A percentile compares a stretch with the other conserved stretches of the same genome.
Conservation (phyloP, 139 green algal genomes). For the Zygnema cylindricum region DNA sequence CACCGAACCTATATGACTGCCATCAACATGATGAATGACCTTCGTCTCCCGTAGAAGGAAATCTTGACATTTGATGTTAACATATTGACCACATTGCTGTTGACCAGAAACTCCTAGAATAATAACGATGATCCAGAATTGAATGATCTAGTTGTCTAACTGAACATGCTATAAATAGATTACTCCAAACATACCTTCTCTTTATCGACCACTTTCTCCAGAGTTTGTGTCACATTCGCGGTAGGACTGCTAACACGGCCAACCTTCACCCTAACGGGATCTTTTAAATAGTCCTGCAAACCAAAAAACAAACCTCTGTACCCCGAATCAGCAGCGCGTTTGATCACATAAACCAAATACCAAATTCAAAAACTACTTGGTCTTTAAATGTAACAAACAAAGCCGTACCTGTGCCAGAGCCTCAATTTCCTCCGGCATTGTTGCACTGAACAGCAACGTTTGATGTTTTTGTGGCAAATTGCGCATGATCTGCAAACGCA, state of each 20-base stretch:
- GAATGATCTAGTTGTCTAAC: not conserved
- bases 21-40: no score
- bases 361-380: no score
- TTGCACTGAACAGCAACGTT: conserved; percentile 92
- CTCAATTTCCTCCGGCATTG: conserved; percentile 90
- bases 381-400: no score
- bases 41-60: no score
- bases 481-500: conserved; percentile 58
- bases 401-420: conserved; percentile 69
- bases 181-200: conserved; percentile 68
- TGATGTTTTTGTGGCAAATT: conserved; percentile 78
- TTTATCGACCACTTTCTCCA: conserved; percentile 75
- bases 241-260: conserved; percentile 76
- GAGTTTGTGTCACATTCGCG: conserved; percentile 79
- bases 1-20: no score
- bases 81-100: no score
- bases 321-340: no score
- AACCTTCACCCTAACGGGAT: conserved; percentile 74
- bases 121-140: not conserved
- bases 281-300: conserved; percentile 67
- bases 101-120: not conserved
- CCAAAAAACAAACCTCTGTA: no score
- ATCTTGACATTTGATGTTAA: no score
- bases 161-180: not conserved
- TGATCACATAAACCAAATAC: no score